These are phyloP conservation scores for Leishmania amazonensis DNA, from an alignment of 208 protist species.

Conservation along the genomic window DNA sequence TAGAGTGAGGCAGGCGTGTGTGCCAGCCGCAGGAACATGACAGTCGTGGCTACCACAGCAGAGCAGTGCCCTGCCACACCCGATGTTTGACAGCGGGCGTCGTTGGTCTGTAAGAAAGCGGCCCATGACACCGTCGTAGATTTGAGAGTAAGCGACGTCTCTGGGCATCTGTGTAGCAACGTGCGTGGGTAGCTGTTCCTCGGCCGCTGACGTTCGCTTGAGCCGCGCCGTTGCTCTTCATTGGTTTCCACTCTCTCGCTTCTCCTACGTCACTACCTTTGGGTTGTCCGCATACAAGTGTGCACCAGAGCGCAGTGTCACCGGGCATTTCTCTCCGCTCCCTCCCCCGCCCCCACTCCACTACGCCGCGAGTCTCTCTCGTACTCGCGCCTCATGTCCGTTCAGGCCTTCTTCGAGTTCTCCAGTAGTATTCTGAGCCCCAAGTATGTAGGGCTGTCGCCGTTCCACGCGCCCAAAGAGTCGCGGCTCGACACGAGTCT, in stretches of 20 bases:
- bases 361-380: neutral
- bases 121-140: neutral
- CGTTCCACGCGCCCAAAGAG: constrained; percentile 50
- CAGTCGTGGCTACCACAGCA: neutral
- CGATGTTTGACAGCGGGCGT: neutral
- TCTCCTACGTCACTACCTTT: neutral
- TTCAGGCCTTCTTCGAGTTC: constrained; percentile 68
- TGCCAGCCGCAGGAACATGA: neutral
- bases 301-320: neutral
- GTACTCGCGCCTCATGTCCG: constrained; percentile 31
- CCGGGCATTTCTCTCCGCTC: neutral
- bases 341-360: neutral
- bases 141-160: neutral
- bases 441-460: constrained; percentile 64
- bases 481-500: constrained; percentile 38
- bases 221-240: neutral
- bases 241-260: neutral
- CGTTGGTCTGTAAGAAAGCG: neutral
- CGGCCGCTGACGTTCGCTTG: neutral
- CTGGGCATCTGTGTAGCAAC: neutral
- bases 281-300: neutral
- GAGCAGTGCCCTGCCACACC: neutral
- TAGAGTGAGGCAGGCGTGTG: neutral
- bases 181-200: neutral
- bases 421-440: constrained; percentile 76